These are phyloP conservation scores for Aspergillus aculeatinus DNA, from an alignment of 2,329 filamentous ascomycete genomes.

Conservation along the genomic window DNA sequence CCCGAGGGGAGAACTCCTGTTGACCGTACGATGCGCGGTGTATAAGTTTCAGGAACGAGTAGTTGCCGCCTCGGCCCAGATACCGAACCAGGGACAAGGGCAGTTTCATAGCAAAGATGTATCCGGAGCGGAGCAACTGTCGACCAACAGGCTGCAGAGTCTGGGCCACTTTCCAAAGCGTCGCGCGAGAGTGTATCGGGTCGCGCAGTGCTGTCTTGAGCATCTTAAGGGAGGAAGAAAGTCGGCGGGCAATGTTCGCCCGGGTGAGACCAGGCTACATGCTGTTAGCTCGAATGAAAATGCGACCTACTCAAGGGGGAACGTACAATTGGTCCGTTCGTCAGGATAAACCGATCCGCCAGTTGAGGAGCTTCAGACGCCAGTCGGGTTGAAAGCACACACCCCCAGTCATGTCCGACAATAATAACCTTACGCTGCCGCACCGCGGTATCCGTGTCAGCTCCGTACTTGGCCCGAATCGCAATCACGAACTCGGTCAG, in stretches of 20 bases:
- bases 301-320: not conserved
- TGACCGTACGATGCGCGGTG: constrained; percentile 42
- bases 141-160: constrained; percentile 49
- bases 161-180: constrained; percentile 45
- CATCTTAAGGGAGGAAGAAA: constrained; percentile 50
- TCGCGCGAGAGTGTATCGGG: constrained; percentile 46
- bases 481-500: constrained; percentile 54
- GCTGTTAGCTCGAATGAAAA: not conserved
- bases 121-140: constrained; percentile 53
- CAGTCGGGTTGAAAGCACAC: constrained; percentile 53
- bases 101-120: constrained; percentile 56
- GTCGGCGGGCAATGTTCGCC: constrained; percentile 44
- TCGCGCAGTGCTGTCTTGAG: constrained; percentile 48
- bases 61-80: constrained; percentile 51
- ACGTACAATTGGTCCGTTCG: constrained; percentile 55
- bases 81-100: constrained; percentile 47
- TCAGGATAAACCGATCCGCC: constrained; percentile 56
- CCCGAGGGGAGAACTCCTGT: constrained; percentile 30
- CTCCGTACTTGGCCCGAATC: constrained; percentile 49
- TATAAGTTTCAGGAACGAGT: constrained; percentile 46
- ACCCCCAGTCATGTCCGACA: constrained; percentile 58
- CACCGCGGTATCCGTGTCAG: constrained; percentile 28
- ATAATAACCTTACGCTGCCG: constrained; percentile 49
- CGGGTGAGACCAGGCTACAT: constrained; percentile 42
- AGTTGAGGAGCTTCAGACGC: constrained; percentile 59